phyloP scores from a whole-genome alignment of 441 rosid species.

The Hypseocharis bilobata region DNA sequence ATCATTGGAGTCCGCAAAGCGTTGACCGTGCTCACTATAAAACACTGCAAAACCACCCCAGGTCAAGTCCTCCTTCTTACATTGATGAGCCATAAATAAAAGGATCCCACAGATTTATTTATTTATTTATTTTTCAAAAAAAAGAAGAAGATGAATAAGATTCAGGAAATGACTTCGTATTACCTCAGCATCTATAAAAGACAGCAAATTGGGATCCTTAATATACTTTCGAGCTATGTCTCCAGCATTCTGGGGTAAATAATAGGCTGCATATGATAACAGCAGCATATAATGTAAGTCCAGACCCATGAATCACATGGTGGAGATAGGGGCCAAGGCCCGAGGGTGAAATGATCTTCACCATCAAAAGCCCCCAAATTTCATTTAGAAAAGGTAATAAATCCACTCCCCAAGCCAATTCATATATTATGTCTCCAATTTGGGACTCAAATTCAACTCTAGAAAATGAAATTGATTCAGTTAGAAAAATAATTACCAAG shows the following conservation, averaged over 20 bases:
- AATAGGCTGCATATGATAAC: slow-evolving; percentile 48
- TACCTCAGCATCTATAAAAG: slow-evolving; percentile 95
- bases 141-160: background rate
- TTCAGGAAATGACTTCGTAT: slow-evolving; percentile 17
- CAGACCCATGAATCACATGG: slow-evolving; percentile 1
- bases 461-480: slow-evolving; percentile 7
- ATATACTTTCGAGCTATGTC: slow-evolving; percentile 76
- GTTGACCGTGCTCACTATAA: slow-evolving; percentile 84
- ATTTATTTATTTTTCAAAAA: too few relatives aligned
- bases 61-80: slow-evolving; percentile 5
- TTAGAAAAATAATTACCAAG: slow-evolving; percentile 43
- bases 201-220: slow-evolving; percentile 70
- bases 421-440: background rate
- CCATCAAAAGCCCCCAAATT: background rate
- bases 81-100: background rate
- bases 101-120: background rate
- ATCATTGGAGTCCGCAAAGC: slow-evolving; percentile 91
- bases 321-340: background rate
- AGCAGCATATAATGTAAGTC: slow-evolving; percentile 2
- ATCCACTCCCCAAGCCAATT: background rate
- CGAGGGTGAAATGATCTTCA: background rate
- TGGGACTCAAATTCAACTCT: background rate
- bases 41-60: slow-evolving; percentile 54
- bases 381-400: too few relatives aligned
- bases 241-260: slow-evolving; percentile 85